Conservation (phyloP, 2,329 filamentous ascomycete species). For the Plectosphaerella cucumerina region DNA sequence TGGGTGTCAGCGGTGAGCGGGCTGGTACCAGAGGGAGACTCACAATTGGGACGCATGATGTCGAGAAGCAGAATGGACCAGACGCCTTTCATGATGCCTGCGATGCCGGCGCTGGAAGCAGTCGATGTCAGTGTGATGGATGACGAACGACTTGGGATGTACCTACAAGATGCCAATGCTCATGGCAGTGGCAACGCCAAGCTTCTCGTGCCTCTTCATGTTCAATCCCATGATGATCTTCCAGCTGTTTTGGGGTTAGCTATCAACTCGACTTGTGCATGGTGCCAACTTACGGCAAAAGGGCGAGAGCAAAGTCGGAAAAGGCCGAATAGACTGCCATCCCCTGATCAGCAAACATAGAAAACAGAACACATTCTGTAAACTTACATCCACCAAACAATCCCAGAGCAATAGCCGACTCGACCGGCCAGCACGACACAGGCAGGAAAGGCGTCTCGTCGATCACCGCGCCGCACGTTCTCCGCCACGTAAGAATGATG, state of each 20-base stretch:
- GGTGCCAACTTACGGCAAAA: constrained; percentile 2
- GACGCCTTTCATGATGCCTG: constrained; percentile 17
- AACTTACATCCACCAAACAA: constrained; percentile 3
- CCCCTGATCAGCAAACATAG: neutral
- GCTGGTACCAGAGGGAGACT: neutral
- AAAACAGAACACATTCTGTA: neutral
- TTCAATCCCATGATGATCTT: constrained; percentile 23
- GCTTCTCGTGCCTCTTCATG: constrained; percentile 26
- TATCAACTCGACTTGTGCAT: neutral
- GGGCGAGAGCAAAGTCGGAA: constrained; percentile 5
- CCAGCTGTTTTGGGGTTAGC: constrained; percentile 24
- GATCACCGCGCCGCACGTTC: neutral
- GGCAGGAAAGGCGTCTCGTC: neutral
- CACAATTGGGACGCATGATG: constrained; percentile 12
- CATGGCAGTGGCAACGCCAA: constrained; percentile 28
- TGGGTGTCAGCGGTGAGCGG: neutral
- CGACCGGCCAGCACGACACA: neutral
- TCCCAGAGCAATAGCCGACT: neutral
- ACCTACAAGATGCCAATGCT: constrained; percentile 24
- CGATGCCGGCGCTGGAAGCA: neutral
- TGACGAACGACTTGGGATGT: neutral
- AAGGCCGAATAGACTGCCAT: constrained; percentile 4
- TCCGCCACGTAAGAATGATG: constrained; percentile 17
- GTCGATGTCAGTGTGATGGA: neutral
- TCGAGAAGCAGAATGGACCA: constrained; percentile 7